A percentile compares a stretch with the other conserved stretches of the same genome.
Evolutionary conservation across 1,139 yeast species (phyloP).

Genomic region (Suhomyces terraborum): DNA sequence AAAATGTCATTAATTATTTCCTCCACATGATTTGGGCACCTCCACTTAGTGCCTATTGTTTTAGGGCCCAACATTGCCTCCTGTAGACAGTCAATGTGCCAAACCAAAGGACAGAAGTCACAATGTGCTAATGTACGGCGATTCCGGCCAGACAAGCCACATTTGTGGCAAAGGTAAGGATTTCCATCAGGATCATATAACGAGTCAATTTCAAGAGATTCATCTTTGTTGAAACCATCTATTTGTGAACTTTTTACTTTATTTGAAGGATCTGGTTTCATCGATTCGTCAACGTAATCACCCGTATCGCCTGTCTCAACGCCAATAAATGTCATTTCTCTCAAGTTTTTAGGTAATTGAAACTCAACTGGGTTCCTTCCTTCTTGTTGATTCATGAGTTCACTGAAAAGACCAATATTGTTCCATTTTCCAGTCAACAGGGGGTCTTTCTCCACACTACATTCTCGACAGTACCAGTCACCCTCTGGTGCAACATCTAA

Average conservation of each 20-base stretch:
- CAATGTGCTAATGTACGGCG: conserved; percentile 65
- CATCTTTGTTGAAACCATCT: conserved; percentile 40
- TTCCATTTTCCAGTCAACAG: conserved; percentile 31
- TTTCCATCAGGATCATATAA: conserved; percentile 66
- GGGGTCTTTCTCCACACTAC: conserved; percentile 43
- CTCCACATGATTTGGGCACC: conserved; percentile 87
- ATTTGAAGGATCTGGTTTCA: conserved; percentile 50
- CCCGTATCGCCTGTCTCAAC: conserved; percentile 70
- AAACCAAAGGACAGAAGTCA: conserved; percentile 81
- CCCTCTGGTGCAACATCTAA: conserved; percentile 81
- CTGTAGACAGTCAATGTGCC: conserved; percentile 89
- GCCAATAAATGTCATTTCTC: conserved; percentile 70
- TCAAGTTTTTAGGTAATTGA: conserved; percentile 64
- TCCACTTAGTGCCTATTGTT: conserved; percentile 83
- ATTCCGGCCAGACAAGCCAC: conserved; percentile 68
- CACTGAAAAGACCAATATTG: conserved; percentile 61
- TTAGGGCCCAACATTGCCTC: conserved; percentile 79
- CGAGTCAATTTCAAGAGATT: conserved; percentile 61
- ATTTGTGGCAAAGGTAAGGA: conserved; percentile 71
- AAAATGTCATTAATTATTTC: conserved; percentile 45
- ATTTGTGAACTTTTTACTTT: conserved; percentile 44
- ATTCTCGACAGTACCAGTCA: conserved; percentile 86
- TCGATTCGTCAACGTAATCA: conserved; percentile 64
- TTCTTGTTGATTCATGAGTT: conserved; percentile 59
- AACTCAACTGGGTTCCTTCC: conserved; percentile 72